phyloP scores from a whole-genome alignment of 768 basidiomycete species.

The Suillus ampliporus region DNA sequence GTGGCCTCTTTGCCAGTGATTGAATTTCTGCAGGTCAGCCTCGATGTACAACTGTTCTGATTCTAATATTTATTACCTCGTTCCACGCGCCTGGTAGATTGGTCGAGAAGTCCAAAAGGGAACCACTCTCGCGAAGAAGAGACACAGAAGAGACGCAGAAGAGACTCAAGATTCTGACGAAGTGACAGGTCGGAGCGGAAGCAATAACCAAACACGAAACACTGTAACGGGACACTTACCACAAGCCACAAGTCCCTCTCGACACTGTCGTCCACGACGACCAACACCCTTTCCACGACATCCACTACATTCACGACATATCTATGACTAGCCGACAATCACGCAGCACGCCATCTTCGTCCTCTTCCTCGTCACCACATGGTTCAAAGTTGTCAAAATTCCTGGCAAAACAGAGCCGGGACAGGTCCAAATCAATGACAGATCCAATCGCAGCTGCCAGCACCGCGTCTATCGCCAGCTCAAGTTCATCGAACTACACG shows the following conservation, averaged over 20 bases:
- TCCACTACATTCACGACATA: conserved; percentile 7
- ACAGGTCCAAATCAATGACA: conserved; percentile 61
- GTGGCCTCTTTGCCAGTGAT: background rate
- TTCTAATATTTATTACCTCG: background rate
- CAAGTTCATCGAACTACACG: conserved; percentile 43
- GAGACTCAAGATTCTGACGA: background rate
- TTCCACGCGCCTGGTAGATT: background rate
- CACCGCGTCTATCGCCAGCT: conserved; percentile 45
- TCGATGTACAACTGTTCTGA: background rate
- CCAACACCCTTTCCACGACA: conserved; percentile 19
- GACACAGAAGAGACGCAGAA: background rate
- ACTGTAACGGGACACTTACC: too few relatives aligned
- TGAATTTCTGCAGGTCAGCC: background rate
- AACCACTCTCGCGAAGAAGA: conserved; percentile 5
- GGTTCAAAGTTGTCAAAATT: conserved; percentile 69
- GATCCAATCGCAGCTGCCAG: conserved; percentile 43
- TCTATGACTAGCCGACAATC: conserved; percentile 53
- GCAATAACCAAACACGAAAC: conserved; percentile 27
- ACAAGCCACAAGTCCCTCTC: conserved; percentile 18
- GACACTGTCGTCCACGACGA: conserved; percentile 21
- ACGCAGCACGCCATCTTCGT: conserved; percentile 48
- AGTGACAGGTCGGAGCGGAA: conserved; percentile 2
- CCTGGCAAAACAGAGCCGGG: conserved; percentile 66
- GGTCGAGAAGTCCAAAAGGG: background rate
- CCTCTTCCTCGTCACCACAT: conserved; percentile 48